phyloP scores from a whole-genome alignment of 306 rosid genomes.

The Prunus mongolica region DNA sequence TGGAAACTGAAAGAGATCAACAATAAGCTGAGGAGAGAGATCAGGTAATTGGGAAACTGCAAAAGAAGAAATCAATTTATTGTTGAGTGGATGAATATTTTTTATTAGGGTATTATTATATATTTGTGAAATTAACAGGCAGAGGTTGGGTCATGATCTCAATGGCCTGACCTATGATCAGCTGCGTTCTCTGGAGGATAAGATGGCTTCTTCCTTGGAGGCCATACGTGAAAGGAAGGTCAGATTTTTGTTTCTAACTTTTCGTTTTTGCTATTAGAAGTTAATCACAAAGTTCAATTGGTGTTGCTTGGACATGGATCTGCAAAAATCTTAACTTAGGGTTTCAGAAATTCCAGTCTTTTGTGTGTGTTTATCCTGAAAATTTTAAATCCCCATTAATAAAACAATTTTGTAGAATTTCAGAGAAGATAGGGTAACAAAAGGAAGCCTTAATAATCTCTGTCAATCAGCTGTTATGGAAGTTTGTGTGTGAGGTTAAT shows the following conservation, averaged over 20 bases:
- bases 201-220: slow-evolving; percentile 37
- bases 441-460: no score
- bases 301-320: background rate
- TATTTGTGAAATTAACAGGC: slow-evolving; percentile 34
- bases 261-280: background rate
- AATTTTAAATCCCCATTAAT: background rate
- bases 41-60: slow-evolving; percentile 43
- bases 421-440: background rate
- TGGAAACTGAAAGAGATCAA: slow-evolving; percentile 60
- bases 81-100: background rate
- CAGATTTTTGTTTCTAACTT: background rate
- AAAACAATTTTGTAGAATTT: background rate
- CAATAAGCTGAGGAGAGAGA: slow-evolving; percentile 58
- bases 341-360: background rate
- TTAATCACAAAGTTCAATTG: background rate
- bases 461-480: no score
- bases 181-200: slow-evolving; percentile 50
- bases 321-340: background rate
- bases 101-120: background rate
- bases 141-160: slow-evolving; percentile 67
- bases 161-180: slow-evolving; percentile 42
- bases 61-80: background rate
- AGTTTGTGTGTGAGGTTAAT: no score
- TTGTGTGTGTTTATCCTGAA: background rate
- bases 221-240: slow-evolving; percentile 67